Percentiles rank a stretch among this genome's conserved stretches.
These are phyloP conservation scores for Fusarium camptoceras DNA, from an alignment of 2,329 filamentous ascomycete genomes.

Conservation along the genomic window DNA sequence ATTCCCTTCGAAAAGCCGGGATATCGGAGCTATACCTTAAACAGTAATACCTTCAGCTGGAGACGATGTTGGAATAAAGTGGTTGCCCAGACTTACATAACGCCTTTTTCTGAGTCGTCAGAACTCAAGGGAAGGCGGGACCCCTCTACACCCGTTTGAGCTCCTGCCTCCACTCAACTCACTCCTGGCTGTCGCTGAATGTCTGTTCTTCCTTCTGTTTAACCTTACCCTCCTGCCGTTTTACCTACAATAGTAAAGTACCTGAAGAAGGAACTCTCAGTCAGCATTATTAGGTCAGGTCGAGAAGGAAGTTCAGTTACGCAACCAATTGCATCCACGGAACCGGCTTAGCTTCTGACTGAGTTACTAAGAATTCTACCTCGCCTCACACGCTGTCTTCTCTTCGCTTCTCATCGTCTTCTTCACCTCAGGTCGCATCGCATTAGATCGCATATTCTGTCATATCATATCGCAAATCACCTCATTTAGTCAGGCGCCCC, in stretches of 20 bases:
- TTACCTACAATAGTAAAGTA: constrained; percentile 3
- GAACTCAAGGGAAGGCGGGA: constrained; percentile 26
- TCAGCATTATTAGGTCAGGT: constrained; percentile 5
- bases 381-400: background rate
- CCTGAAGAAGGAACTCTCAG: background rate
- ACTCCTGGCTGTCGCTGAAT: constrained; percentile 7
- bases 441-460: constrained; percentile 7
- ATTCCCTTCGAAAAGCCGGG: constrained; percentile 7
- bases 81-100: constrained; percentile 39
- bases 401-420: background rate
- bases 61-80: constrained; percentile 28
- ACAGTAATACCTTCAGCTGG: constrained; percentile 12
- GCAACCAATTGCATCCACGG: constrained; percentile 14
- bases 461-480: constrained; percentile 5
- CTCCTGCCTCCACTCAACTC: constrained; percentile 25
- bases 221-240: constrained; percentile 5
- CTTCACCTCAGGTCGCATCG: background rate
- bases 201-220: constrained; percentile 16
- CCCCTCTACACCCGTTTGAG: constrained; percentile 19
- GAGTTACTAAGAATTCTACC: background rate
- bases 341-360: constrained; percentile 6
- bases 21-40: constrained; percentile 22
- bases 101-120: constrained; percentile 36
- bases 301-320: background rate
- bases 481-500: constrained; percentile 4